These are phyloP conservation scores for Eremochloa ophiuroides DNA, from an alignment of 176 grass and related monocot genomes.

Conservation along the genomic window DNA sequence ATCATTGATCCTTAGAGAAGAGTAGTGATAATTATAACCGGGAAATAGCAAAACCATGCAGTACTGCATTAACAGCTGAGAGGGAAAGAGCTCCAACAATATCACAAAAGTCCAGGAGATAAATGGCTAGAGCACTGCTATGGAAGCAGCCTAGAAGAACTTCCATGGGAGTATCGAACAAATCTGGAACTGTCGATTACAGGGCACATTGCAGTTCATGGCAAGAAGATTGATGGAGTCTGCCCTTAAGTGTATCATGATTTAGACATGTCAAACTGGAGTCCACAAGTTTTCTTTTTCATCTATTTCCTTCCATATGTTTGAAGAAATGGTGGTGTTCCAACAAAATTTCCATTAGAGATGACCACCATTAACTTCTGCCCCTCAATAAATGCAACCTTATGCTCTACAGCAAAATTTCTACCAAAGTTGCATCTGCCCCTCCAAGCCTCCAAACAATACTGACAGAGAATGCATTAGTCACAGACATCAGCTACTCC, in stretches of 20 bases:
- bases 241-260: conserved; percentile 5
- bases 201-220: conserved; percentile 5
- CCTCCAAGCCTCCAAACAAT: conserved; percentile 14
- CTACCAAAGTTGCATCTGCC: conserved; percentile 27
- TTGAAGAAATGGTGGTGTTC: conserved; percentile 11
- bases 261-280: conserved; percentile 29
- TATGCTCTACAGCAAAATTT: conserved; percentile 11
- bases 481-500: conserved; percentile 11
- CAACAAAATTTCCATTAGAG: conserved; percentile 23
- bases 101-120: conserved; percentile 33
- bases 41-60: conserved; percentile 24
- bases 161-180: not conserved
- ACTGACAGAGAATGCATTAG: conserved; percentile 24
- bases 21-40: conserved; percentile 31
- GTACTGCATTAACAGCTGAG: conserved; percentile 37
- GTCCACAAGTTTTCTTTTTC: conserved; percentile 27
- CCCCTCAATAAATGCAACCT: conserved; percentile 21
- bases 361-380: conserved; percentile 24
- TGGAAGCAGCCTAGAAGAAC: conserved; percentile 39
- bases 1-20: not conserved
- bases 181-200: conserved; percentile 6
- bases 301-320: conserved; percentile 12
- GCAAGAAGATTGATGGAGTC: not conserved
- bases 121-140: conserved; percentile 31
- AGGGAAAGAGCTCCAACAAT: conserved; percentile 69